Base-by-base conservation (phyloP, 768 basidiomycete genomes). In the Mycena metata region DNA sequence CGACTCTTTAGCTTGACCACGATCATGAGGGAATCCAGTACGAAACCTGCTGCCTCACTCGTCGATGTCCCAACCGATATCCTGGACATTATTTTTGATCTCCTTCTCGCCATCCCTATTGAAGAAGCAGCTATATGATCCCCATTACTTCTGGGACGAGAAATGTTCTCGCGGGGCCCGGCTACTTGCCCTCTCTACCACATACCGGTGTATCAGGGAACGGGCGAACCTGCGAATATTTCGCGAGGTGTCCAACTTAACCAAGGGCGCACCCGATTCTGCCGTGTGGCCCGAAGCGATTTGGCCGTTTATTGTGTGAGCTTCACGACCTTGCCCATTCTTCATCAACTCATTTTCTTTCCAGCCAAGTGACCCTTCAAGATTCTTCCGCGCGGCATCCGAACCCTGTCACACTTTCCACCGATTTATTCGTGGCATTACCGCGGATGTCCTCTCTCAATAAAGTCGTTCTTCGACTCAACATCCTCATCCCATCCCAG, bases 301-400 rank as follows among this genome's bases (percentile, higher is more conserved):
- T 33, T 47, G 58, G 58, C 45, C 45, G 16, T 36, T 60, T 0
- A 15, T 60, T 36, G 23, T 6, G 56, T 57, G 24, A 24, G 58
- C 33, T 16, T 54, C 13, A 9, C 16, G 16, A 17, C 16, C 39
- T 39, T 30, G 23, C 13, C 26, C 10, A 4, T n/a, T 54, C 6
- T 10, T 19, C 33, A 24, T 54, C 5, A 1, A 9, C 21, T 17
- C 16, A 3, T 39, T 33, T 21, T 15, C 21, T 3, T 13, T 10
- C n/a, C 15, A 60, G 58, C 3, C 9, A 13, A 36, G 17, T 60
- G n/a, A 30, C 46, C 21, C 21, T 60, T 9, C 13, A 45, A 39
- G 58, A 60, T 21, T 33, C 11, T 36, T 60, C 58, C 2, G 33
- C 23, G 12, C 45, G 58, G 2, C 43, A 60, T 16, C 58, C 58